Percentiles rank a stretch among this genome's conserved stretches.
These are phyloP conservation scores for Tylopilus sp. DNA, from an alignment of 768 basidiomycete species.

Conservation along the genomic window DNA sequence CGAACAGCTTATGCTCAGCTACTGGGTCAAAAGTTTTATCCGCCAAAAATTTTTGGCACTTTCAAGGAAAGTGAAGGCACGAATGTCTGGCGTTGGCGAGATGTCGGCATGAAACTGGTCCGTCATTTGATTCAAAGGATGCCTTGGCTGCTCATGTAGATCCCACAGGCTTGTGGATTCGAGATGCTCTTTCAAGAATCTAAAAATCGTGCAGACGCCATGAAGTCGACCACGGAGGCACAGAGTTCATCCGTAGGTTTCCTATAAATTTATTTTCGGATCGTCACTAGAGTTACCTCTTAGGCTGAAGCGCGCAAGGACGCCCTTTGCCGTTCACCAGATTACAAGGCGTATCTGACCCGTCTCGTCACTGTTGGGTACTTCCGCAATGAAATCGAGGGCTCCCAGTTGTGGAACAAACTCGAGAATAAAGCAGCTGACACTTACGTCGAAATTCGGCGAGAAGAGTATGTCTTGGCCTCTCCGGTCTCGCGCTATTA, in stretches of 20 bases:
- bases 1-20: slow-evolving; percentile 93
- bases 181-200: slow-evolving; percentile 94
- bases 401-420: slow-evolving; percentile 70
- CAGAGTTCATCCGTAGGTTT: slow-evolving; percentile 47
- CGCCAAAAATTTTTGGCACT: slow-evolving; percentile 84
- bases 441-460: slow-evolving; percentile 59
- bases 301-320: slow-evolving; percentile 69
- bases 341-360: slow-evolving; percentile 68
- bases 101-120: slow-evolving; percentile 93
- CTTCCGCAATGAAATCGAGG: slow-evolving; percentile 76
- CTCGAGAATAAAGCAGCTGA: slow-evolving; percentile 69
- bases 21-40: slow-evolving; percentile 85
- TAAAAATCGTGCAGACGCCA: slow-evolving; percentile 48
- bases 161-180: slow-evolving; percentile 79
- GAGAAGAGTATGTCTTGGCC: slow-evolving; percentile 60
- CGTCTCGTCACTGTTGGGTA: slow-evolving; percentile 64
- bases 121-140: slow-evolving; percentile 17
- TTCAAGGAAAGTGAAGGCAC: slow-evolving; percentile 63
- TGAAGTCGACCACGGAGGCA: slow-evolving; percentile 35
- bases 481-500: not conserved
- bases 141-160: not conserved
- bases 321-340: slow-evolving; percentile 58
- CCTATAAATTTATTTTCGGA: not conserved
- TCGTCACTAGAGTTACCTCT: not conserved
- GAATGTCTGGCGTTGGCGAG: slow-evolving; percentile 71